Conservation (phyloP, 2,329 filamentous ascomycete species). For the Corinectria fuckeliana region DNA sequence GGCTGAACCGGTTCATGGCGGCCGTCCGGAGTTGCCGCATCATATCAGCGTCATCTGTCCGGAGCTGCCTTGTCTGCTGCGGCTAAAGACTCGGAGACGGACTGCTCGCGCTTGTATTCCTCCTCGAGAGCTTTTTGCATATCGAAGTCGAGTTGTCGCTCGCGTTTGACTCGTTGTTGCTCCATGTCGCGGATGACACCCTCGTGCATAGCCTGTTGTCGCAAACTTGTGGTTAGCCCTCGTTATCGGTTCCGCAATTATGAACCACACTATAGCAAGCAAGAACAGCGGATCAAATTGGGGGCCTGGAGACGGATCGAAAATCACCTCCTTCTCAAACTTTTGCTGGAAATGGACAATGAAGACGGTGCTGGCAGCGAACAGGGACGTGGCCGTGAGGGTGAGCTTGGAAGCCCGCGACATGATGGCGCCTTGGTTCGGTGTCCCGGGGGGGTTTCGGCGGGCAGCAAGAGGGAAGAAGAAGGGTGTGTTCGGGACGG, state of each 20-base stretch:
- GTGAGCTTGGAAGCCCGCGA: slow-evolving; percentile 90
- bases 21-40: not conserved
- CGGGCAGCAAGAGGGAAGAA: not conserved
- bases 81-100: slow-evolving; percentile 60
- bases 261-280: not conserved
- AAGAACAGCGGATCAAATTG: not conserved
- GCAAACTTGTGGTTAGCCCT: slow-evolving; percentile 15
- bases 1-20: not conserved
- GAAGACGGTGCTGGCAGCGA: slow-evolving; percentile 77
- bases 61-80: slow-evolving; percentile 33
- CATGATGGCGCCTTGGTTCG: slow-evolving; percentile 69
- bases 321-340: slow-evolving; percentile 78
- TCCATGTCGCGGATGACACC: slow-evolving; percentile 96
- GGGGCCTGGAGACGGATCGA: slow-evolving; percentile 17
- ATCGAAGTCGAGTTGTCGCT: slow-evolving; percentile 93
- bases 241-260: not conserved
- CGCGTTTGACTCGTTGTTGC: slow-evolving; percentile 86
- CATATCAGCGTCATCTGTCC: slow-evolving; percentile 31
- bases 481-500: not conserved
- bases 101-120: slow-evolving; percentile 90
- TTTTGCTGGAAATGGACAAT: slow-evolving; percentile 92
- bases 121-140: slow-evolving; percentile 85
- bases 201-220: slow-evolving; percentile 86
- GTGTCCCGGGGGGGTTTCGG: not conserved
- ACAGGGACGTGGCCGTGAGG: slow-evolving; percentile 76